Conservation (phyloP, 2,329 filamentous ascomycete genomes). For the Alternaria infectoria region DNA sequence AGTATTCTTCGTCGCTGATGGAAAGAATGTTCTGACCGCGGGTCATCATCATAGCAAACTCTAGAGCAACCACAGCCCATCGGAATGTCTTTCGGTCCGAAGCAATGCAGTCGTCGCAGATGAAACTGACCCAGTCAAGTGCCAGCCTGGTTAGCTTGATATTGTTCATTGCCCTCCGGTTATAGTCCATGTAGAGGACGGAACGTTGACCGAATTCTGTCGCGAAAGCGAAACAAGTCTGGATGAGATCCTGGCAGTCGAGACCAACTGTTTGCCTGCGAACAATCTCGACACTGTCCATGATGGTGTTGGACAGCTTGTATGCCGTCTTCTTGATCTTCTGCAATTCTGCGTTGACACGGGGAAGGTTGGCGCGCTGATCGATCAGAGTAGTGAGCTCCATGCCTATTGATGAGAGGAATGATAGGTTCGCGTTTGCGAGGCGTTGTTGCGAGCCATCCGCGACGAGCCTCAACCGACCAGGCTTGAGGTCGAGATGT, state of each 20-base stretch:
- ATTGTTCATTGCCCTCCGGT: conserved; percentile 95
- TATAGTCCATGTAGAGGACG: conserved; percentile 93
- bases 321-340: conserved; percentile 96
- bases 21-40: conserved; percentile 91
- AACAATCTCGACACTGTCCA: conserved; percentile 97
- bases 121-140: conserved; percentile 96
- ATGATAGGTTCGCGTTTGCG: conserved; percentile 76
- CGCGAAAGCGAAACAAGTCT: conserved; percentile 98
- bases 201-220: conserved; percentile 97
- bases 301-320: conserved; percentile 96
- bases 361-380: conserved; percentile 88
- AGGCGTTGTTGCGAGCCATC: conserved; percentile 83
- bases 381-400: conserved; percentile 90
- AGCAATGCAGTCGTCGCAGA: conserved; percentile 94
- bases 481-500: conserved; percentile 82
- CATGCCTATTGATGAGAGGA: conserved; percentile 79
- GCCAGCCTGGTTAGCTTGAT: conserved; percentile 91
- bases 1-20: conserved; percentile 86
- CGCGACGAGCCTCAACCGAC: conserved; percentile 85
- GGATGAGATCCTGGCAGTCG: conserved; percentile 93
- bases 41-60: conserved; percentile 98
- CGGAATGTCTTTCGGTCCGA: conserved; percentile 95
- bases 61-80: conserved; percentile 93
- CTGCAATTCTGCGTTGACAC: conserved; percentile 87
- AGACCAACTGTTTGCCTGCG: conserved; percentile 81